Evolutionary conservation across 257 asterid species (phyloP), one percentile per base, ranked within the genome.

Genomic region (Ballota nigra): DNA sequence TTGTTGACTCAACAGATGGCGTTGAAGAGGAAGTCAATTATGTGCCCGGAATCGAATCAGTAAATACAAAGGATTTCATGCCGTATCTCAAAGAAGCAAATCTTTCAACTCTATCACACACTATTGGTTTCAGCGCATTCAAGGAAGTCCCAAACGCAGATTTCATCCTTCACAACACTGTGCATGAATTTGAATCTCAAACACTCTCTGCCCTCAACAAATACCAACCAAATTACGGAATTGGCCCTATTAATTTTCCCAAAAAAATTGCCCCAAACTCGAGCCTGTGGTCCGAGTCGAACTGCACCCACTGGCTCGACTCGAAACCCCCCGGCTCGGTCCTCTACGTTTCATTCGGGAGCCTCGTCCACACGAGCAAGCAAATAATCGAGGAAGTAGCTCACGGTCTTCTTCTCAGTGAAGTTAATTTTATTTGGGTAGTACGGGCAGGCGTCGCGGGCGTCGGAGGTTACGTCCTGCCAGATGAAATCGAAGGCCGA

Each of bases 391-490:
- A 43, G 16, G 91, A 88, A 66, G 13, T 88, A 43, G 88, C 88
- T 0, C 53, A 64, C 16, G 95, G 91, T 15, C 73, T 86, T 72
- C 40, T 83, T 10, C 78, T 76, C 1, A 85, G 96, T 40, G 83
- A 40, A 53, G 86, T 81, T 2, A 76, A 77, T 52, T 88, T 90
- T n/a, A 51, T 90, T 22, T 88, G 97, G 97, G 89, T 85, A 2
- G 68, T 88, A 28, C 79, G 97, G 11, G 80, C 82, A 2, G 92
- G 80, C 6, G 78, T 34, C 15, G 70, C 63, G 56, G 70, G 40
- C 26, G 65, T 69, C 1, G 79, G 73, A 26, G 51, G n/a, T 3
- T 15, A 74, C 15, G 24, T 55, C 28, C 18, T 79, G 15, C 79
- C 83, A 0, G 38, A 11, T 18, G 86, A 20, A 2, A 11, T 76